A percentile compares a stretch with the other conserved stretches of the same genome.
Evolutionary conservation across 371 early-diverging fungal genomes (phyloP).

Genomic region (Mortierella polycephala): DNA sequence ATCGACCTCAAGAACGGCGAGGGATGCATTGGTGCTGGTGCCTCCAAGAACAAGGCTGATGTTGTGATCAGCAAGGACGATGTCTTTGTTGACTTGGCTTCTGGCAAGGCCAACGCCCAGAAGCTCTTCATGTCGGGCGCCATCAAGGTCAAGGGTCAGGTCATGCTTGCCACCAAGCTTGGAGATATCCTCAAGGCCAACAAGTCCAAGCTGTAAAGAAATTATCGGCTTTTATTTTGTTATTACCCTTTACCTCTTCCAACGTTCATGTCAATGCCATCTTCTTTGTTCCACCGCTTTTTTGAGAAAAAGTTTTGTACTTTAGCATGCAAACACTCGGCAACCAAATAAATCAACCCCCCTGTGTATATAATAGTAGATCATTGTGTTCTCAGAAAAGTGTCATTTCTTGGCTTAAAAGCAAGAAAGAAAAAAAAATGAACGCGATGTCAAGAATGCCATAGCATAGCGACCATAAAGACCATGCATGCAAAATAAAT

Average conservation of each 20-base stretch:
- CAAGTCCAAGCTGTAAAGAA: conserved; percentile 66
- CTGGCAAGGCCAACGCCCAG: conserved; percentile 79
- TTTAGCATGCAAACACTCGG: conserved; percentile 21
- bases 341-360: conserved; percentile 5
- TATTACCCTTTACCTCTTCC: neutral
- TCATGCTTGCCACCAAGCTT: conserved; percentile 87
- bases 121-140: conserved; percentile 81
- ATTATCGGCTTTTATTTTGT: neutral
- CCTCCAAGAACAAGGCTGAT: conserved; percentile 58
- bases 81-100: conserved; percentile 78
- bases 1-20: conserved; percentile 76
- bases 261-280: conserved; percentile 5
- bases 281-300: conserved; percentile 4
- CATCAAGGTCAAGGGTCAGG: conserved; percentile 87
- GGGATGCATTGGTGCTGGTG: conserved; percentile 53
- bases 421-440: neutral
- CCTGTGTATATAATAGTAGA: conserved; percentile 5
- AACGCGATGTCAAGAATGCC: neutral
- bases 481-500: neutral
- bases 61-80: conserved; percentile 63
- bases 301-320: conserved; percentile 21
- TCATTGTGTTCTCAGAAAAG: too few species aligned
- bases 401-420: neutral
- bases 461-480: neutral
- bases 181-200: conserved; percentile 69